Conservation (phyloP, 2,329 filamentous ascomycete species). For the Fonsecaea nubica region DNA sequence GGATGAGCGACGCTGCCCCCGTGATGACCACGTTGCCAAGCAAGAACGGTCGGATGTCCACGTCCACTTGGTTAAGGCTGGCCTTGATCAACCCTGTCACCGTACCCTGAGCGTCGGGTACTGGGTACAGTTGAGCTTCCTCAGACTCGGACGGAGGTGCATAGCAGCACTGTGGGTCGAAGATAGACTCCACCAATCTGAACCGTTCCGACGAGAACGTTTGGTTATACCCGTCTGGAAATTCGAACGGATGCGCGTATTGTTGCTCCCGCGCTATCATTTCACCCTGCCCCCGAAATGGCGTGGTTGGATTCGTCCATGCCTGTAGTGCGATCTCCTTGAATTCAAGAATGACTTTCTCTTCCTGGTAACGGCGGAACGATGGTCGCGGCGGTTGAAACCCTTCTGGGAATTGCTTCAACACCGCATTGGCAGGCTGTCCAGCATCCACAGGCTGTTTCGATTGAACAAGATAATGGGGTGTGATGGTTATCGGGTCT, state of each 20-base stretch:
- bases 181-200: slow-evolving; percentile 85
- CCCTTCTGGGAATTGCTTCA: slow-evolving; percentile 71
- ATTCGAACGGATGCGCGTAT: slow-evolving; percentile 82
- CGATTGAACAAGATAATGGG: slow-evolving; percentile 84
- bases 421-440: slow-evolving; percentile 74
- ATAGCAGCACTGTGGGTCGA: slow-evolving; percentile 81
- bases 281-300: slow-evolving; percentile 39
- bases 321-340: slow-evolving; percentile 97
- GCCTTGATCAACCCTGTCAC: slow-evolving; percentile 82
- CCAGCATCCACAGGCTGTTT: slow-evolving; percentile 90
- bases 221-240: slow-evolving; percentile 95
- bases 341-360: slow-evolving; percentile 91
- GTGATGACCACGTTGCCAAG: slow-evolving; percentile 92
- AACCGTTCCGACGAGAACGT: slow-evolving; percentile 90
- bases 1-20: slow-evolving; percentile 83
- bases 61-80: slow-evolving; percentile 79
- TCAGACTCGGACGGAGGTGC: slow-evolving; percentile 51
- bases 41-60: slow-evolving; percentile 82
- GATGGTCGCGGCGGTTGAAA: slow-evolving; percentile 67
- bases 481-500: slow-evolving; percentile 76
- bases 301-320: slow-evolving; percentile 65
- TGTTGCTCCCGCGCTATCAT: slow-evolving; percentile 76
- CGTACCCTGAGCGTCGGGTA: slow-evolving; percentile 74
- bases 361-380: slow-evolving; percentile 85
- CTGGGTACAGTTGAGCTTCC: slow-evolving; percentile 47